phyloP scores from a whole-genome alignment of 345 rosid species.

The Clausena lansium region DNA sequence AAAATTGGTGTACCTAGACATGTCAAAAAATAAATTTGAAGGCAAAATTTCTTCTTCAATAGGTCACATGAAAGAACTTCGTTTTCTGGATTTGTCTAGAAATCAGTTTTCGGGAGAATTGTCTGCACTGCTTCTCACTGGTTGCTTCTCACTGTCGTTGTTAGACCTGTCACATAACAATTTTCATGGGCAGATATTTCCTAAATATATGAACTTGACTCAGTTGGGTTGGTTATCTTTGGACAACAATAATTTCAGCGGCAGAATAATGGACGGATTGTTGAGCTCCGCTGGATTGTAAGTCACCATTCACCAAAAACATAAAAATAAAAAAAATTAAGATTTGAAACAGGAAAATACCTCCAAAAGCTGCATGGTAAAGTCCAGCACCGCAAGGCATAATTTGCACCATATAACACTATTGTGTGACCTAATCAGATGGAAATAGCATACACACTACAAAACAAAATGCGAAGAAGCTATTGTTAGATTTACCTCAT shows the following conservation, averaged over 20 bases:
- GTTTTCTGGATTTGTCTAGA: neutral
- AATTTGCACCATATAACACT: too few species aligned
- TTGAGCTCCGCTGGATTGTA: neutral
- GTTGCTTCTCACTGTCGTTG: neutral
- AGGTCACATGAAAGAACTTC: neutral
- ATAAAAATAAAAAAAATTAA: too few species aligned
- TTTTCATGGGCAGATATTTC: neutral
- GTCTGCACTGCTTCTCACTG: neutral
- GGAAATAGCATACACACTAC: too few species aligned
- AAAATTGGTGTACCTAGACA: too few species aligned
- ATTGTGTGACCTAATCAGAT: too few species aligned
- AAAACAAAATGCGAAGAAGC: too few species aligned
- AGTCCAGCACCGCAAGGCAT: too few species aligned
- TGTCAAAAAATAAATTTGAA: neutral
- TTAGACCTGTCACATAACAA: neutral
- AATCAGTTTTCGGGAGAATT: neutral
- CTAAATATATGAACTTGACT: neutral
- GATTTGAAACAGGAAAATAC: too few species aligned
- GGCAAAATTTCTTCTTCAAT: neutral
- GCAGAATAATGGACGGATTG: neutral
- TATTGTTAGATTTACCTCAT: too few species aligned
- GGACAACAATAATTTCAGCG: neutral
- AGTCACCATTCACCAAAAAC: too few species aligned
- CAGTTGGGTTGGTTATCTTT: neutral
- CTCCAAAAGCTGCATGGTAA: too few species aligned